Percentiles rank a stretch among this genome's conserved stretches.
Conservation (phyloP, 208 protist species). For the Leishmania major region DNA sequence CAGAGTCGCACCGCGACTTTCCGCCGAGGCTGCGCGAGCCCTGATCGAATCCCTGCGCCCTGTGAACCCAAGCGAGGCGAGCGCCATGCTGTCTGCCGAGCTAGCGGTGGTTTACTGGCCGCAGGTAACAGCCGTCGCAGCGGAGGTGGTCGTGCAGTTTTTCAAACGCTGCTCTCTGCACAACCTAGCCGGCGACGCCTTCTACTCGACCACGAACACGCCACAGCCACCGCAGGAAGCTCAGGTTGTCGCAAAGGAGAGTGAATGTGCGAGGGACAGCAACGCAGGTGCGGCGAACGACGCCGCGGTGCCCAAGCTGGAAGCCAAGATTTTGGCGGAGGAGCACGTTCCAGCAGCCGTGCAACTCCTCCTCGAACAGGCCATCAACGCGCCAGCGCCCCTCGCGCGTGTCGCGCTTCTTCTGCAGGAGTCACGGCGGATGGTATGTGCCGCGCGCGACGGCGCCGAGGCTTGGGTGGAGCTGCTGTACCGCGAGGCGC, state of each 20-base stretch:
- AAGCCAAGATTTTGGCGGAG: background rate
- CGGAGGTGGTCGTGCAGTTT: slow-evolving; percentile 7
- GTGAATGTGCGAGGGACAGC: background rate
- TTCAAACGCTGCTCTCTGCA: background rate
- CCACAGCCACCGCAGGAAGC: background rate
- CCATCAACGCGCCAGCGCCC: background rate
- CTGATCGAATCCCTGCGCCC: slow-evolving; percentile 8
- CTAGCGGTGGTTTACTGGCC: slow-evolving; percentile 24
- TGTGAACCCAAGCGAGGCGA: background rate
- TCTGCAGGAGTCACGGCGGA: slow-evolving; percentile 23
- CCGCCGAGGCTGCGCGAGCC: slow-evolving; percentile 5
- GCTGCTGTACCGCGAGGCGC: slow-evolving; percentile 26
- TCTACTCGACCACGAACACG: background rate
- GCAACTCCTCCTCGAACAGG: slow-evolving; percentile 22
- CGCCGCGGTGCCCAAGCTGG: background rate
- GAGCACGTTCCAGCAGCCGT: slow-evolving; percentile 7
- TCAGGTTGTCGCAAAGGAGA: background rate
- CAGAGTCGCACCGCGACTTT: slow-evolving; percentile 7
- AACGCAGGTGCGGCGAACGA: background rate
- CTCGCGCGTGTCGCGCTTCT: slow-evolving; percentile 12
- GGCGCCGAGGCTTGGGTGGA: slow-evolving; percentile 35
- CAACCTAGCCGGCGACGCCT: background rate
- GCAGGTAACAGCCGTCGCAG: slow-evolving; percentile 8
- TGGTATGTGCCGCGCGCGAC: slow-evolving; percentile 7
- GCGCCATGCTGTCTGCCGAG: background rate